These are phyloP conservation scores for Plectosphaerella cucumerina DNA, from an alignment of 2,329 filamentous ascomycete species.

Conservation along the genomic window DNA sequence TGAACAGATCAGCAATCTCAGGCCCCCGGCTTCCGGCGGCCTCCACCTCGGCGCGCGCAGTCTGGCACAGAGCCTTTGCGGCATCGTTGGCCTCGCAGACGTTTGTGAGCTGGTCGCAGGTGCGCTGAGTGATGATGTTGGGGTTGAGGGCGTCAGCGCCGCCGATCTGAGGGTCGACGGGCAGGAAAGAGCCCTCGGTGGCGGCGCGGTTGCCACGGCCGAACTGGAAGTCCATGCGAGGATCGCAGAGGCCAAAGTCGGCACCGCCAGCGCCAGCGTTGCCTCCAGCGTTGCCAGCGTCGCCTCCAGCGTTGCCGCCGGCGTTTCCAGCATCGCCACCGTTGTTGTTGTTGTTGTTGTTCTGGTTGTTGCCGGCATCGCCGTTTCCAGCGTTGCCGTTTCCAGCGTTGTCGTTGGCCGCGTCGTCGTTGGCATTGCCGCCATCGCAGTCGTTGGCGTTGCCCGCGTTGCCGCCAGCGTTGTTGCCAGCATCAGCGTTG, in stretches of 20 bases:
- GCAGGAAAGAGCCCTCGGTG: slow-evolving; percentile 55
- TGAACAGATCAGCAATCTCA: slow-evolving; percentile 44
- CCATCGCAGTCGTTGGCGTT: slow-evolving; percentile 15
- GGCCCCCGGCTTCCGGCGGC: slow-evolving; percentile 44
- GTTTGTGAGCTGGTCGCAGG: slow-evolving; percentile 58
- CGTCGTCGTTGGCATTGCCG: slow-evolving; percentile 13
- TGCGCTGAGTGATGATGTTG: slow-evolving; percentile 60
- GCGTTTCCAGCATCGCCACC: slow-evolving; percentile 24
- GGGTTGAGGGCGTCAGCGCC: slow-evolving; percentile 58
- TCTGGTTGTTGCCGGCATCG: neutral
- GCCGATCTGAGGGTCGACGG: slow-evolving; percentile 50
- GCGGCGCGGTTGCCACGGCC: slow-evolving; percentile 45
- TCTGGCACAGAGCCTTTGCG: slow-evolving; percentile 41
- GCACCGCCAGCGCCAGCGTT: slow-evolving; percentile 23
- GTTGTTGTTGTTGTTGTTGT: slow-evolving; percentile 11
- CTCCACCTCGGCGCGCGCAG: slow-evolving; percentile 44
- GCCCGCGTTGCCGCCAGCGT: slow-evolving; percentile 9
- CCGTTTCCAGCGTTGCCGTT: slow-evolving; percentile 8
- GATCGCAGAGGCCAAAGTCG: slow-evolving; percentile 45
- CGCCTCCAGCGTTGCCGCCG: slow-evolving; percentile 18
- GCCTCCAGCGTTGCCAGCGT: slow-evolving; percentile 14
- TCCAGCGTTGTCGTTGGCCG: slow-evolving; percentile 12
- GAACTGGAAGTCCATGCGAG: slow-evolving; percentile 52
- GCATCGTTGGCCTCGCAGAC: slow-evolving; percentile 55
- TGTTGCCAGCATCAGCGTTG: slow-evolving; percentile 8